Conservation (phyloP, 208 protist genomes). For the Trypanosomatidae sp. region DNA sequence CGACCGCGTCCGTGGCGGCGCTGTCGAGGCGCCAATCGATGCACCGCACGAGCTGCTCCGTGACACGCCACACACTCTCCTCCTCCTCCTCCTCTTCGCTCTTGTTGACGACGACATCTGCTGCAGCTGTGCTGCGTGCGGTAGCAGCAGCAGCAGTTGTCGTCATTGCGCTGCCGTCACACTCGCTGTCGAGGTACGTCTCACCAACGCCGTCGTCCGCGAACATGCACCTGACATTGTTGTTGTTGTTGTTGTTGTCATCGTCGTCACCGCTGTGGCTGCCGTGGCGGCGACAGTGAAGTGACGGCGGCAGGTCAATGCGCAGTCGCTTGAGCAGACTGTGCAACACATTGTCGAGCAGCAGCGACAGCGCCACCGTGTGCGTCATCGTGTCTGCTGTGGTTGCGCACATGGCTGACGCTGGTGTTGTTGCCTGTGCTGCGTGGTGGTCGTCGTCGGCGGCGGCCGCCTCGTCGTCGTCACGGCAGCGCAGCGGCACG, state of each 20-base stretch:
- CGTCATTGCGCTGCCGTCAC: neutral
- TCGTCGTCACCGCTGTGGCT: neutral
- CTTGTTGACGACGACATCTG: neutral
- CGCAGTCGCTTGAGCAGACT: neutral
- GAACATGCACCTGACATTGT: neutral
- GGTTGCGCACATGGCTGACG: too few species aligned
- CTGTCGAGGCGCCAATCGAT: too few species aligned
- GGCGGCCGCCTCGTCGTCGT: neutral
- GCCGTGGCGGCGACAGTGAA: too few species aligned
- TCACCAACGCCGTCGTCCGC: too few species aligned
- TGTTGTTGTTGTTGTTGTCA: slow-evolving; percentile 1
- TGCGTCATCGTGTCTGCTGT: too few species aligned
- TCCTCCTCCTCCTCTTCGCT: neutral
- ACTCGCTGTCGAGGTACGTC: neutral
- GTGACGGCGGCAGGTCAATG: neutral
- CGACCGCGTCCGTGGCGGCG: too few species aligned
- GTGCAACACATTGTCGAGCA: neutral
- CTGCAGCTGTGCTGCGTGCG: neutral
- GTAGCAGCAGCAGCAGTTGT: neutral
- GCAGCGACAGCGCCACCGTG: neutral
- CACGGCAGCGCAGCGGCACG: neutral
- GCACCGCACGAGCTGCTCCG: neutral
- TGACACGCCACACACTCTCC: neutral
- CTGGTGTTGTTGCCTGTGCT: too few species aligned
- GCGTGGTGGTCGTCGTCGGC: neutral